Evolutionary conservation across 2,329 filamentous ascomycete species (phyloP), one percentile per base, ranked within the genome.

Genomic region (Corinectria fuckeliana): DNA sequence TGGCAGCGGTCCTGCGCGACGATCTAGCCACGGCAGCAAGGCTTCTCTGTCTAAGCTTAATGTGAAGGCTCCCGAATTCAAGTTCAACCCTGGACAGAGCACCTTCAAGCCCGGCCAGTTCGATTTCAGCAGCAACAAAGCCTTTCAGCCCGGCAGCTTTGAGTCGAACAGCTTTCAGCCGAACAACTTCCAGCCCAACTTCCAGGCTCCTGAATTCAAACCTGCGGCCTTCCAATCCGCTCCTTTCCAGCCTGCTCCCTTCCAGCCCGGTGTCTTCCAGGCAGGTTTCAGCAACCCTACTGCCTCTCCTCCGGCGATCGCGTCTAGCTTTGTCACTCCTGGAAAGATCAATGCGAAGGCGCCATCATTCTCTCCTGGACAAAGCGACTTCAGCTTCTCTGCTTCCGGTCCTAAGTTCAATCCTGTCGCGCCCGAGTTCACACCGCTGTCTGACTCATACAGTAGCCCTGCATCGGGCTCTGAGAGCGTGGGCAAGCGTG

Each of bases 41-140:
- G 81, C 88, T 3, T 93, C 87, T 0, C 76, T 88, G 41, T 92
- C 92, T 1, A 93, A 89, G 66, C 84, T 98, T 67, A 98, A 98
- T 69, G 93, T 96, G 26, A 87, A 90, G 62, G 94, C 94, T 0
- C 91, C 93, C 45, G 92, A 95, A 71, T 97, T 97, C 81, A 92
- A 89, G 68, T 94, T 94, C 76, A 85, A 86, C 62, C 85, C 84
- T 3, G 74, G 77, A n/a, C 50, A 65, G 10, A 83, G 74, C 68
- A 68, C 59, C 28, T 69, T 69, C 21, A 69, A 64, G 4, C 66
- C 67, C 26, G 67, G 66, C 1, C 62, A 69, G 34, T 69, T 65
- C 49, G 62, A 60, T 45, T 68, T 69, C 21, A 53, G 44, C 34
- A 57, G 25, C 23, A 26, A n/a, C 38, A 21, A 56, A n/a, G n/a